Base-by-base conservation (phyloP, 345 rosid genomes). In the Odontarrhena argentea region DNA sequence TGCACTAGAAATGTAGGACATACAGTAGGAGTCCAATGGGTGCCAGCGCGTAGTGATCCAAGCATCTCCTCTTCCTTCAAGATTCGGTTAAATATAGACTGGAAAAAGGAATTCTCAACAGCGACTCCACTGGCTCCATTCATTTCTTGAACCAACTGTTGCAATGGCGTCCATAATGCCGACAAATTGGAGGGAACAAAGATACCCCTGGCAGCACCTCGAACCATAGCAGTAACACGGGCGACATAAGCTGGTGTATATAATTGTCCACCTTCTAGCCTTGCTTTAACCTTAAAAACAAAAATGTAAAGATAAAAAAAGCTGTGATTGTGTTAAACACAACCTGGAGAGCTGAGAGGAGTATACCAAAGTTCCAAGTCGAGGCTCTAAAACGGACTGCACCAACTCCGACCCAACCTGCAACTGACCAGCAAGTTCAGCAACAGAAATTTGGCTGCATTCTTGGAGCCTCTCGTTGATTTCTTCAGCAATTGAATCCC, bases 221-320 rank as follows among this genome's bases (percentile, higher is more conserved):
- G 86, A 72, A 94, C 96, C 96, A 90, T 88, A 56, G 95, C 95
- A 49, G 87, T 80, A 67, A 94, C 92, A 67, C 97, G 88, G 47
- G 92, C 85, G 74, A 93, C 94, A 85, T 93, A 88, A 35, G 88
- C 97, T 1, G 98, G 98, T 7, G 97, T 93, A 67, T 93, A 93
- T 63, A 93, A 67, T 38, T 90, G 98, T 55, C 98, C 98, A 65
- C 98, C 92, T 86, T 93, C 97, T 78, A 90, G 96, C 85, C 96
- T 88, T 71, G 97, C 98, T 81, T 85, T 82, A 80, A 93, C 96
- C 98, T 93, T 65, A 44, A 46, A 74, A 15, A 28, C 55, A 9
- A 46, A 12, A 52, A 73, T 2, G 24, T 42, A 43, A 22, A 60
- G 13, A 55, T 2, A 74, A 40, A 44, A 44, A 62, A 62, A 50